Base-by-base conservation (phyloP, 2,329 filamentous ascomycete species). In the Cladosporium sp. region DNA sequence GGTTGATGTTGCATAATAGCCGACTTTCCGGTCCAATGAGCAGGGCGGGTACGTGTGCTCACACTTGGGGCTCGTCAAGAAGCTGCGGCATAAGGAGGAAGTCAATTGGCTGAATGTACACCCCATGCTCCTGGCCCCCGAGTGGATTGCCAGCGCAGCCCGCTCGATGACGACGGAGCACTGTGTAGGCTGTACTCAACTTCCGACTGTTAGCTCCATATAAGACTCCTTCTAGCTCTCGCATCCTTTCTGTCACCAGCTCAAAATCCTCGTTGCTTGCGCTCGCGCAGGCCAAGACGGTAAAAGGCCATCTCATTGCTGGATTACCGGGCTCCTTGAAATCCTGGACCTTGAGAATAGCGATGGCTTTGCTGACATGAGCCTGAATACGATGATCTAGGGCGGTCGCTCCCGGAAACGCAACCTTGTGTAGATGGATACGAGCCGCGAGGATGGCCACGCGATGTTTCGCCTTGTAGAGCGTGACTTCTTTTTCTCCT, bases 301-400 rank as follows among this genome's bases (percentile, higher is more conserved):
- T 68, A 13, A 70, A 43, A 10, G 67, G 68, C 68, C 68, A 70
- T 8, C 65, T 56, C 11, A 70, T 36, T 7, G 68, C 67, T 10
- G 68, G 68, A 48, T 67, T 67, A 5, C 63, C 65, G 5, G 64
- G 51, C 14, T 66, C 68, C 6, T 43, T 46, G 6, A 68, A 26
- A 18, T 57, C 54, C 13, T 36, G 54, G 30, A 11, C 6, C 21
- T 14, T 21, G 21, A 57, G 54, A 13, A 57, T 23, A 4, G 5
- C 5, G 32, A 32, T 14, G 11, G 54, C 54, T 14, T 39, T 32
- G 6, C 30, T 23, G 5, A 68, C 53, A 32, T 64, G 57, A 8
- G 21, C 14, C 18, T 34, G 30, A 1, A 69, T 39, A 18, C 54
- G 39, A 16, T 36, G 11, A 5, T 68, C 65, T 3, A 36, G 25